Evolutionary conservation across 2,329 filamentous ascomycete genomes (phyloP), one percentile per base, ranked within the genome.

Genomic region (Penicillium vulpinum): DNA sequence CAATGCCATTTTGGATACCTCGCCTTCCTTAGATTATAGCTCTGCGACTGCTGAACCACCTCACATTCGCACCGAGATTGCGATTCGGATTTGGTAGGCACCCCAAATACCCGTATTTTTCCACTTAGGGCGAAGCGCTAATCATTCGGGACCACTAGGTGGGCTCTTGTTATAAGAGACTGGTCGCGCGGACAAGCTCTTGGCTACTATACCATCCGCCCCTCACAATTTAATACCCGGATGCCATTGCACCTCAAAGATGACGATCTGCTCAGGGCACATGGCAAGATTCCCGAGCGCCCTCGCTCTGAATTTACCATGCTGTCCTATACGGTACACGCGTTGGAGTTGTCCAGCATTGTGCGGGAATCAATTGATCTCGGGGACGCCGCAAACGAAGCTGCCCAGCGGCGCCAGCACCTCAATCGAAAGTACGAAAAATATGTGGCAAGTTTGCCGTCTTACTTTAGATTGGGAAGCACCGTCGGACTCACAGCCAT

Each of bases 141-240:
- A 41, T 41, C 7, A 24, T 24, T 24, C 21, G 21, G 39, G 22
- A 26, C 15, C 9, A 9, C 22, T 41, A 41, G 39, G 39, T 41
- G 22, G 39, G 2, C 39, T 24, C 55, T 63, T 11, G 55, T 62
- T 1, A 33, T 56, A 10, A 26, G 61, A 40, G 61, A 63, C 26
- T 63, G 60, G 61, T 62, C 55, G 9, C 61, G 61, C n/a, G 60
- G 57, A 15, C 59, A 62, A 28, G 36, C 55, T 11, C 55, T 62
- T 2, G 61, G 61, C 31, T 62, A 63, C 47, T 63, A 63, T 46
- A 63, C 48, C 3, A 52, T 60, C 8, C 60, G 31, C 18, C 61
- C 60, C 11, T 57, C 53, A 1, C 55, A 62, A n/a, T 63, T 57
- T 28, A 60, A 54, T 40, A 63, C 61, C 29, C 54, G 60, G 15